Base-by-base conservation (phyloP, 2,329 filamentous ascomycete genomes). In the Ophiocordyceps unilateralis region DNA sequence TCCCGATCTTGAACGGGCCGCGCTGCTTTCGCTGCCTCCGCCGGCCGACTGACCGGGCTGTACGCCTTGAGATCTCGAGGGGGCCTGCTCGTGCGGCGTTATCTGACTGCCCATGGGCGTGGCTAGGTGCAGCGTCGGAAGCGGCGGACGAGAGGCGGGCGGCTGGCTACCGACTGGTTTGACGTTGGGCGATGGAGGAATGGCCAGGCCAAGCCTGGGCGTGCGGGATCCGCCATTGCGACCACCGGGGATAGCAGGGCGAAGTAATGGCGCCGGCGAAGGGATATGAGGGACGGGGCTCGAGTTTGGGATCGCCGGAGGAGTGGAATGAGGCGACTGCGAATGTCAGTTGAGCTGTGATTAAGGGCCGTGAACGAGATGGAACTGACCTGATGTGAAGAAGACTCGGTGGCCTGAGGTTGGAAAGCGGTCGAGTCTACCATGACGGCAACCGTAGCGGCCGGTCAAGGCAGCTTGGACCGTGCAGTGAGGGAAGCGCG, bases 51-150 rank as follows among this genome's bases (percentile, higher is more conserved):
- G 78, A 50, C 65, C 80, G 55, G 60, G 76, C 57, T 60, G 76
- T 57, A 56, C 70, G 59, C 50, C 67, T 60, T 61, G 67, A 57
- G 58, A 67, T 55, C 62, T 69, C 50, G 60, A 67, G 50, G 58
- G 70, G 17, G 17, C n/a, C 59, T 73, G 76, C 62, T 77, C 82
- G 55, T 87, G 80, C 5, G 85, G 81, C 9, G 76, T 75, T 43
- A 76, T 71, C 48, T 78, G 78, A 57, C 78, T 85, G 46, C 86
- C 86, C 80, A 86, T 87, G 3, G 89, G 89, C 2, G 89, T 95
- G 15, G 83, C 84, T 19, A 95, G 72, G 53, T 85, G 82, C 39
- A 95, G 70, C 46, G 81, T 80, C n/a, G 87, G 87, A 23, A 83
- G 76, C 21, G 77, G 66, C 21, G 84, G 61, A 44, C 62, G 57